Percentiles rank a stretch among this genome's conserved stretches.
Evolutionary conservation across 140 eudicot genomes (phyloP).

Genomic region (Cichorium intybus): DNA sequence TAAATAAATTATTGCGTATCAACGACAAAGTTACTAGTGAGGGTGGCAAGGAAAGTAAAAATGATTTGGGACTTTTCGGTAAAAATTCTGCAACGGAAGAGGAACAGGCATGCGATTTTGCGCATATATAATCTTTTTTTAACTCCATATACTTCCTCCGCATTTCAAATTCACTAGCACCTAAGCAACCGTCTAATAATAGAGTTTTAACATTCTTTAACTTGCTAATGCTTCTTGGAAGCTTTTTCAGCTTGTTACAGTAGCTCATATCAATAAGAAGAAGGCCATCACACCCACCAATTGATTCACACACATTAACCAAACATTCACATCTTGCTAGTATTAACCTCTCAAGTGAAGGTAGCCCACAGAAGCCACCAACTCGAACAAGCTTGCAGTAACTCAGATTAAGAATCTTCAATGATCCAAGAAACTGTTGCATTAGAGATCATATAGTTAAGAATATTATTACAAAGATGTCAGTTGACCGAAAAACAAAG

Average conservation of each 20-base stretch:
- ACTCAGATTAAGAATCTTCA: conserved; percentile 19
- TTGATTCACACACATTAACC: conserved; percentile 11
- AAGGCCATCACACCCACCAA: conserved; percentile 6
- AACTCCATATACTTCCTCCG: too few relatives aligned
- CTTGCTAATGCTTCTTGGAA: conserved; percentile 10
- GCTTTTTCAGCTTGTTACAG: conserved; percentile 7
- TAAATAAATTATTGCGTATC: too few relatives aligned
- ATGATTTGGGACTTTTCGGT: too few relatives aligned
- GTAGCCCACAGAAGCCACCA: conserved; percentile 19
- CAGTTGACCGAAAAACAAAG: background rate
- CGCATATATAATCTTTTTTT: too few relatives aligned
- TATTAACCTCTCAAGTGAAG: conserved; percentile 14
- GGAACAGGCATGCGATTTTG: too few relatives aligned
- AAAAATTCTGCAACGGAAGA: too few relatives aligned
- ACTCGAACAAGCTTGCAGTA: background rate
- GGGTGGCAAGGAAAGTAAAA: background rate
- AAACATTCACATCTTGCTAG: conserved; percentile 6
- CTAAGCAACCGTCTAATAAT: background rate
- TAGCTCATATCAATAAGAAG: conserved; percentile 5
- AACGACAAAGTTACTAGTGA: background rate
- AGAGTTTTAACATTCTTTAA: background rate
- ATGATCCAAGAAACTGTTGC: conserved; percentile 4
- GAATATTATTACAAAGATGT: background rate
- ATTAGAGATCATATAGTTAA: background rate
- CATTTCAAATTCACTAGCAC: background rate